Evolutionary conservation across 441 rosid genomes (phyloP), one percentile per base, ranked within the genome.

Genomic region (Mallotus repandus): DNA sequence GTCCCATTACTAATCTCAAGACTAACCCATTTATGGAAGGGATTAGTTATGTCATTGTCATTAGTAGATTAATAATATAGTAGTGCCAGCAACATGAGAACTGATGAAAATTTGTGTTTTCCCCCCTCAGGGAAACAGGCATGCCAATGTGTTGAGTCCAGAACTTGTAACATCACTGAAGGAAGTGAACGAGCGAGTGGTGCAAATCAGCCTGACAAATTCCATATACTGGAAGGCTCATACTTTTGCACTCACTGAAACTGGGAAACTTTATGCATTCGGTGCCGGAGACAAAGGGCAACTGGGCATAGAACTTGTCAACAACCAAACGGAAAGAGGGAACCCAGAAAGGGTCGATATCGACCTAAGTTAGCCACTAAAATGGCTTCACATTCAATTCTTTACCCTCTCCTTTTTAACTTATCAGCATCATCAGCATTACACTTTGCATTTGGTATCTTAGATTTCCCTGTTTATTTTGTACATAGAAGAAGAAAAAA

Each of bases 241-340:
- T 83, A 96, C 98, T 1, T 86, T 96, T 76, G 98, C 98, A 4
- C 91, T 96, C 50, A 84, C 97, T 0, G 98, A 96, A 78, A 82
- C 96, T 0, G 99, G 97, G 71, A 93, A 88, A 81, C 87, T 96
- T 0, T 92, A 76, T 4, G 94, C 97, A 0, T 92, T 96, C 55
- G 98, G 99, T 1, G 96, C 96, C 0, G 99, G 98, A 1, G 98
- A 92, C 84, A 89, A 91, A 48, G 99, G 99, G 73, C 98, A 96
- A 84, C 97, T 96, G n/a, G 99, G 99, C 22, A 63, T 83, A 67
- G 89, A 89, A 78, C 92, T 91, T 32, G 84, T 77, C 29, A 82
- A 76, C 68, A 84, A 85, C 85, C 92, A 87, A 75, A 83, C 89
- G 2, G 92, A 91, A 81, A 83, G 92, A 77, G 91, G 84, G 68